Evolutionary conservation across 1,284 basidiomycete genomes (phyloP), one percentile per base, ranked within the genome.

Genomic region (Microbotryum intermedium): DNA sequence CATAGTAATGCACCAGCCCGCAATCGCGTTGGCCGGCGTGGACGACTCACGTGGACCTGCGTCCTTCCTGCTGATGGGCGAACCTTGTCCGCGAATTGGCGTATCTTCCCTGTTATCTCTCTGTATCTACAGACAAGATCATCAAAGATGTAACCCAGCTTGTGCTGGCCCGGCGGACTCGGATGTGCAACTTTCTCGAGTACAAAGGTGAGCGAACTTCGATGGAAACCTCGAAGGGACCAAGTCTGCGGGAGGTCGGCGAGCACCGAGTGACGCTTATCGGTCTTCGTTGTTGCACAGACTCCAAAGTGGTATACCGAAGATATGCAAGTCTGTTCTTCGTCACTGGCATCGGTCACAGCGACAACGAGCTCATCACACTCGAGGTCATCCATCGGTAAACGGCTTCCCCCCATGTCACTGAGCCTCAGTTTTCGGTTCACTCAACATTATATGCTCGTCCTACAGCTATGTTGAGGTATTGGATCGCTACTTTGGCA

Each of bases 151-250:
- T 98, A 28, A 99, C 95, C 0, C 95, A 99, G 77, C 83, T 98
- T 50, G 95, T 99, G 20, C 83, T 99, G 26, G 92, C 92, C 49
- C 52, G 95, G 50, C 82, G 95, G 67, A 97, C 95, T 54, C 82
- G 92, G 69, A 99, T 98, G 95, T 98, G 94, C 77, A 99, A 99
- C 77, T 92, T 99, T 73, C 77, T 99, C 55, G 95, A 99, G 75
- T 98, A 98, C 81, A 98, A 98, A 79, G 93, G 93, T 90, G 67
- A 59, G 80, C 69, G 10, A 13, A 48, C 46, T 16, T 48, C 16
- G 46, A 23, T 6, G 23, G 20, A 23, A n/a, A 13, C 46, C 23
- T 48, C 46, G 46, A 48, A 23, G 34, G 18, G 34, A 16, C 34
- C 34, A 3, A 16, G 13, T 39, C 34, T 5, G 34, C 10, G 10